Evolutionary conservation across 2,329 filamentous ascomycete species (phyloP).

Genomic region (Phoma herbarum): DNA sequence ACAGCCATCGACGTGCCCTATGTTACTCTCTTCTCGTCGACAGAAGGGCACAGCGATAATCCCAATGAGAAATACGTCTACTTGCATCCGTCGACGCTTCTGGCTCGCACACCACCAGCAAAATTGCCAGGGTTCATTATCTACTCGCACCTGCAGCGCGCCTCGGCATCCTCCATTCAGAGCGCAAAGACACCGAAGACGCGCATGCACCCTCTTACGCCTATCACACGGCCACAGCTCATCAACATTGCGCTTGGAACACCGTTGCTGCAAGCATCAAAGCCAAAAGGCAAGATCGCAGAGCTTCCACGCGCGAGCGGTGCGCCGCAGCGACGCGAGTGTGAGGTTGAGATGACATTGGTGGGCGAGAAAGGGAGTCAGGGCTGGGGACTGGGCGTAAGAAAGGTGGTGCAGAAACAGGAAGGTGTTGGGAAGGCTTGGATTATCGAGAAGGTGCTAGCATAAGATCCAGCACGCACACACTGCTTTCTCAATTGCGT

Average conservation of each 20-base stretch:
- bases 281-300: conserved; percentile 85
- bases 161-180: conserved; percentile 57
- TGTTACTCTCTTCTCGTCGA: conserved; percentile 78
- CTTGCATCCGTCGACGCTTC: conserved; percentile 83
- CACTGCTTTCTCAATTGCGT: no score
- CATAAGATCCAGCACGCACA: conserved; percentile 12
- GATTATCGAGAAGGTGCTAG: conserved; percentile 69
- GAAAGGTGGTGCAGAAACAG: conserved; percentile 82
- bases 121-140: conserved; percentile 83
- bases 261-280: conserved; percentile 82
- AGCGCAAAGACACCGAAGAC: conserved; percentile 64
- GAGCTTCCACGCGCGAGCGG: conserved; percentile 52
- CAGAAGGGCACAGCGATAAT: conserved; percentile 54
- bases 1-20: conserved; percentile 95
- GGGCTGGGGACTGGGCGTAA: conserved; percentile 87
- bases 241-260: conserved; percentile 83
- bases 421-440: conserved; percentile 72
- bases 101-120: conserved; percentile 65
- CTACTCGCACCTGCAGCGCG: conserved; percentile 84
- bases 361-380: conserved; percentile 71
- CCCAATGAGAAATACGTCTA: conserved; percentile 75
- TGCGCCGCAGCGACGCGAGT: conserved; percentile 69
- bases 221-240: conserved; percentile 78
- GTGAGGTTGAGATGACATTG: conserved; percentile 83
- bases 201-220: conserved; percentile 86